These are phyloP conservation scores for Chrysoporthe cubensis DNA, from an alignment of 2,329 filamentous ascomycete genomes.

Conservation along the genomic window DNA sequence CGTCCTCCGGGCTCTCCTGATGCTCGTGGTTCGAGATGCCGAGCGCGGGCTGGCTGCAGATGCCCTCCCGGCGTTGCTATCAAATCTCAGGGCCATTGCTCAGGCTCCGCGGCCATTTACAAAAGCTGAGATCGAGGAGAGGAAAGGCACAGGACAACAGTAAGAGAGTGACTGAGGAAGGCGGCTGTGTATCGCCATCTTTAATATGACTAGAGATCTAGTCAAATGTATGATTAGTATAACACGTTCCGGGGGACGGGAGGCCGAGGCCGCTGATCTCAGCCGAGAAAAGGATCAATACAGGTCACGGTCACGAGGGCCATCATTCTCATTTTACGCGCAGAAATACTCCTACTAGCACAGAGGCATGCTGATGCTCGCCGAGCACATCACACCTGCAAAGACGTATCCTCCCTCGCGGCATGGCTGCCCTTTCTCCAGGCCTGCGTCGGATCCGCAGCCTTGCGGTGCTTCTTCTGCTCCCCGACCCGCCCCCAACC, in stretches of 20 bases:
- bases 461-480: constrained; percentile 53
- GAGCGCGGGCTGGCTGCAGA: too few relatives aligned
- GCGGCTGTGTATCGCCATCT: background rate
- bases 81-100: too few relatives aligned
- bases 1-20: constrained; percentile 6
- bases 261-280: too few relatives aligned
- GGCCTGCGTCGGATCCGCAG: constrained; percentile 56
- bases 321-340: too few relatives aligned
- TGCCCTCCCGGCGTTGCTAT: too few relatives aligned
- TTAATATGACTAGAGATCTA: background rate
- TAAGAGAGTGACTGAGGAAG: background rate
- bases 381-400: constrained; percentile 51
- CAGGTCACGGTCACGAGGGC: too few relatives aligned
- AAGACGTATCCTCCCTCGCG: constrained; percentile 59
- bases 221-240: background rate
- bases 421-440: constrained; percentile 63
- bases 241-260: too few relatives aligned
- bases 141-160: background rate
- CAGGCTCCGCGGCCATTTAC: too few relatives aligned
- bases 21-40: constrained; percentile 5
- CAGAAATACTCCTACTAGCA: too few relatives aligned
- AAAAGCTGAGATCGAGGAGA: too few relatives aligned
- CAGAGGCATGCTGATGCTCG: background rate
- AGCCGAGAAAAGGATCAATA: too few relatives aligned
- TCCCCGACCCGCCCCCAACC: constrained; percentile 70